Evolutionary conservation across 192 early-diverging fungal species (phyloP), one percentile per base, ranked within the genome.

Genomic region (Entophlyctis helioformis): DNA sequence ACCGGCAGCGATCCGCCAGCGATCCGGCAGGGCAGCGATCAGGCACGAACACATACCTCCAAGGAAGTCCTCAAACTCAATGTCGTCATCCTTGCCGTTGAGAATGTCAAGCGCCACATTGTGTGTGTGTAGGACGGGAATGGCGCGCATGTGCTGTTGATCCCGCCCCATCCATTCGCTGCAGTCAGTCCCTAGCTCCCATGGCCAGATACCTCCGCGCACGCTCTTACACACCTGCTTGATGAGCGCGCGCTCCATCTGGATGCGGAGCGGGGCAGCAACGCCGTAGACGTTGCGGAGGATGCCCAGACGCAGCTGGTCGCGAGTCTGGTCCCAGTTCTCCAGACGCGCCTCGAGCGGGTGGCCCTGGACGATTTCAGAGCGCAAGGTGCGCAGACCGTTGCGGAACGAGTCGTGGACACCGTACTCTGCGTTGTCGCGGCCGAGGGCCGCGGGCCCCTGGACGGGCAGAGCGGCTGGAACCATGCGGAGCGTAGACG

Each of bases 21-120:
- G 34, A 19, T 32, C 19, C 15, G 31, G 29, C 38, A 12, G 24
- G 21, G 15, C 10, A n/a, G 34, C 36, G 29, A 31, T 1, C 39
- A 22, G 22, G 11, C 37, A 51, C 37, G 42, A 60, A 16, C 33
- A 42, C 62, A 60, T 66, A 83, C 83, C 76, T 35, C 84, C 83
- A 51, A 92, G 73, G 52, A 94, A 76, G 50, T 98, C 95, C 54
- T 86, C 83, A 50, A 89, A 82, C 33, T 88, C 95, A 46, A 96
- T 81, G 6, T 82, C 78, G 42, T 81, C 74, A 64, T 98, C 95
- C 53, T 75, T 78, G 46, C 91, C 91, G 46, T 67, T 61, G 36
- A 98, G 67, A 46, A 98, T 91, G 62, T 95, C 90, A 44, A 87
- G 46, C 40, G 67, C 71, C 18, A 88, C 60, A 44, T 84, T 86